Evolutionary conservation across 2,329 filamentous ascomycete species (phyloP), one percentile per base, ranked within the genome.

Genomic region (Trichoderma cornu-damae): DNA sequence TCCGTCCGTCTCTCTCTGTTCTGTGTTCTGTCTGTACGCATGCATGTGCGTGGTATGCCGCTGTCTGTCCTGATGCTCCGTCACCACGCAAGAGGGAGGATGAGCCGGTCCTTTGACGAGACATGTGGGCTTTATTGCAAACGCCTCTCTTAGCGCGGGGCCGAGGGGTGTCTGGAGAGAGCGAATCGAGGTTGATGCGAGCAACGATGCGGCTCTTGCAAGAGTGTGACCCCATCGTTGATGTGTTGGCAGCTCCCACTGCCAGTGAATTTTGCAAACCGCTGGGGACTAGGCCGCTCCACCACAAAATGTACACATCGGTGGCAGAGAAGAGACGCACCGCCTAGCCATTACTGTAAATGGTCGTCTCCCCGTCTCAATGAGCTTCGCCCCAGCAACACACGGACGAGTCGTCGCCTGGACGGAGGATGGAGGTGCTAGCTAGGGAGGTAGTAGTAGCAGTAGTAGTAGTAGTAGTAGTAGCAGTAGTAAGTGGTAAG

Each of bases 231-330:
- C 58, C 82, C 81, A 83, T 84, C 76, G 78, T 56, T 89, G 89
- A 91, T 95, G 90, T 88, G 90, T 81, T 95, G 90, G 90, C 90
- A 86, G 86, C 78, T 79, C 80, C 87, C 80, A 80, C 84, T 82
- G 82, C 89, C 89, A 93, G 86, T 92, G 85, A 81, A 85, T 83
- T 52, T 61, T 55, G 78, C 78, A 79, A 81, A 75, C 73, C 76
- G 77, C 77, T 79, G 67, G 77, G 79, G 76, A 79, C 80, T 82
- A 83, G 76, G 73, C 77, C 79, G 78, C 80, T 83, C 82, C 82
- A 85, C 82, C 73, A 72, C 74, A 72, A 49, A 50, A 75, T 76
- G 79, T 74, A 77, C 75, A 72, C 38, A 34, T 42, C 28, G 46
- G 54, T 56, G 44, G 43, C 53, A 49, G 53, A 50, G 37, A 44